phyloP scores from a whole-genome alignment of 1,139 yeast species.

The Geotrichum klebahnii region DNA sequence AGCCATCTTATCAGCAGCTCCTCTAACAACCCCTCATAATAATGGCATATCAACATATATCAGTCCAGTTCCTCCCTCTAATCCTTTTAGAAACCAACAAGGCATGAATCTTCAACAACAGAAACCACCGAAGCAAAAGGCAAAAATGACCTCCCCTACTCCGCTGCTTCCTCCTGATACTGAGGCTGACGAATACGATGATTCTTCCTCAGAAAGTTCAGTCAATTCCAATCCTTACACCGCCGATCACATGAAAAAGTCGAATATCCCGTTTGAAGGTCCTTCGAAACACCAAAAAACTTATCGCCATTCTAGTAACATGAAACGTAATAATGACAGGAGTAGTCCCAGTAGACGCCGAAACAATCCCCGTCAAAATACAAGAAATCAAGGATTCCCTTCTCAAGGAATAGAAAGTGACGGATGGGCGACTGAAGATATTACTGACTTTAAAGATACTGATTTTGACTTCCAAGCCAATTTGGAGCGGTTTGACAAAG shows the following conservation, averaged over 20 bases:
- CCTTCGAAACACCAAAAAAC: not conserved
- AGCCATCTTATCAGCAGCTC: constrained; percentile 31
- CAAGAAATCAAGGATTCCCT: not conserved
- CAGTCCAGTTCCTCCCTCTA: constrained; percentile 1
- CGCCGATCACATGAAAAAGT: constrained; percentile 19
- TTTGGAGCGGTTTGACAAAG: constrained; percentile 76
- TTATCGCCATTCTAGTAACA: not conserved
- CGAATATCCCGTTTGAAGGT: not conserved
- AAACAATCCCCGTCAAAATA: constrained; percentile 1
- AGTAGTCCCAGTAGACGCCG: not conserved
- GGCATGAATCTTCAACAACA: not conserved
- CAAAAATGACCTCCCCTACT: constrained; percentile 8
- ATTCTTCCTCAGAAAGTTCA: constrained; percentile 19
- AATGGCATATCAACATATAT: not conserved
- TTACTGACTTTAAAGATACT: constrained; percentile 42
- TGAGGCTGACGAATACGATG: constrained; percentile 14
- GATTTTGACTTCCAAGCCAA: constrained; percentile 88
- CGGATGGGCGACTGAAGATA: constrained; percentile 55
- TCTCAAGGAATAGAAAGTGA: constrained; percentile 26
- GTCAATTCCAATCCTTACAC: constrained; percentile 26
- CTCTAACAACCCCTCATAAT: constrained; percentile 1
- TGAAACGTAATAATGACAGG: not conserved
- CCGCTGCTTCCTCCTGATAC: constrained; percentile 18
- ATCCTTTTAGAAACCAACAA: not conserved
- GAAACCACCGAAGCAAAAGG: not conserved